Evolutionary conservation across 768 basidiomycete species (phyloP).

Genomic region (Lentinula raphanica): DNA sequence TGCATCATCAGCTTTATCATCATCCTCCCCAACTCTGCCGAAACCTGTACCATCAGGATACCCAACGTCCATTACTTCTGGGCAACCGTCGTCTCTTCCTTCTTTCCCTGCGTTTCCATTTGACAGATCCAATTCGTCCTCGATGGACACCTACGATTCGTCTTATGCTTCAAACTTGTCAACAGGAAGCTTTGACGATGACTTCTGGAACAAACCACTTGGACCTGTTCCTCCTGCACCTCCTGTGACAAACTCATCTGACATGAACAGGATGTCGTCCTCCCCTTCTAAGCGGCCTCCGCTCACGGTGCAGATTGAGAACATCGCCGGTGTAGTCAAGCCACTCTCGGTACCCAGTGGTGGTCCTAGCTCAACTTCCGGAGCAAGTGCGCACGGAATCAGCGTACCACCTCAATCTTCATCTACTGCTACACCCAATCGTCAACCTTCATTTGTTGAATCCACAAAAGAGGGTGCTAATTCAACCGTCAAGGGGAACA

Average conservation of each 20-base stretch:
- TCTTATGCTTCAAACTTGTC: neutral
- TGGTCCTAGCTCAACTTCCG: neutral
- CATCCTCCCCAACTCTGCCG: neutral
- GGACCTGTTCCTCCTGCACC: slow-evolving; percentile 21
- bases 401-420: slow-evolving; percentile 3
- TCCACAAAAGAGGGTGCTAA: slow-evolving; percentile 9
- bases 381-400: neutral
- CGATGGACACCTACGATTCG: neutral
- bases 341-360: slow-evolving; percentile 12
- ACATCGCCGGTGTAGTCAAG: slow-evolving; percentile 12
- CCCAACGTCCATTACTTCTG: neutral
- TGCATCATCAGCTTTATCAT: neutral
- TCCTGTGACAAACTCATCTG: neutral
- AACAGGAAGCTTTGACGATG: slow-evolving; percentile 27
- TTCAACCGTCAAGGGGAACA: slow-evolving; percentile 24
- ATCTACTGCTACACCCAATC: slow-evolving; percentile 1
- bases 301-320: slow-evolving; percentile 40
- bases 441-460: slow-evolving; percentile 15
- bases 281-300: slow-evolving; percentile 31
- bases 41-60: neutral
- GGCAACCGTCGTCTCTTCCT: slow-evolving; percentile 3
- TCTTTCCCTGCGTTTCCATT: neutral
- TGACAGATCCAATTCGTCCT: neutral
- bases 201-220: slow-evolving; percentile 40
- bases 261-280: neutral